Base-by-base conservation (phyloP, 1,284 basidiomycete genomes). In the Leccinum angustisporum region DNA sequence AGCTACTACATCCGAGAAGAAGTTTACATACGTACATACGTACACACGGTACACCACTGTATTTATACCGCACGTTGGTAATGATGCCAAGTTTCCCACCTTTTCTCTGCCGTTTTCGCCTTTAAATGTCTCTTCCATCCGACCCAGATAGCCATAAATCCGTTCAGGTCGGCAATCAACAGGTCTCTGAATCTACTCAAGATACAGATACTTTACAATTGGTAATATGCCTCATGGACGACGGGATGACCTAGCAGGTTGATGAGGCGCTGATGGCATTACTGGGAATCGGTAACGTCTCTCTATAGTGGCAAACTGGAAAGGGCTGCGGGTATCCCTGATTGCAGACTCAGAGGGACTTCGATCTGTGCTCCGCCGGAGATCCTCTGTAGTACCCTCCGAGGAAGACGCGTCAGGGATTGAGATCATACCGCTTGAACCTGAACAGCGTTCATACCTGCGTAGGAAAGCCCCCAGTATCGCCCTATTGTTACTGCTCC, bases 381-480 rank as follows among this genome's bases (percentile, higher is more conserved):
- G 25, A 40, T 48, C 54, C 50, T 27, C 27, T 40, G 60, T 68
- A 51, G 60, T 68, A 62, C 59, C 61, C 65, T 74, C 65, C 64
- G 65, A 64, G 68, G 65, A 66, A 62, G 67, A 67, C 64, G 68
- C 68, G 65, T 68, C 78, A 76, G 77, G 83, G 89, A 79, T 93
- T 94, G 92, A 94, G 92, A 94, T 90, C 65, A 93, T 85, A 94
- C 92, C 92, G 92, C 88, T 86, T 78, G 90, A 92, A 94, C 92
- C 90, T 94, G 92, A 91, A 84, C 90, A 92, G 91, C 84, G 89
- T 86, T 91, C 85, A 93, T 82, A 92, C 91, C 90, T 92, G 92
- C 92, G 91, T 91, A 93, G 91, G 91, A 91, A 92, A 92, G 89
- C 88, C 89, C 58, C 81, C 36, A 82, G 82, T 84, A 84, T 89